These are phyloP conservation scores for Dorcoceras hygrometricum DNA, from an alignment of 257 asterid species.

Conservation along the genomic window DNA sequence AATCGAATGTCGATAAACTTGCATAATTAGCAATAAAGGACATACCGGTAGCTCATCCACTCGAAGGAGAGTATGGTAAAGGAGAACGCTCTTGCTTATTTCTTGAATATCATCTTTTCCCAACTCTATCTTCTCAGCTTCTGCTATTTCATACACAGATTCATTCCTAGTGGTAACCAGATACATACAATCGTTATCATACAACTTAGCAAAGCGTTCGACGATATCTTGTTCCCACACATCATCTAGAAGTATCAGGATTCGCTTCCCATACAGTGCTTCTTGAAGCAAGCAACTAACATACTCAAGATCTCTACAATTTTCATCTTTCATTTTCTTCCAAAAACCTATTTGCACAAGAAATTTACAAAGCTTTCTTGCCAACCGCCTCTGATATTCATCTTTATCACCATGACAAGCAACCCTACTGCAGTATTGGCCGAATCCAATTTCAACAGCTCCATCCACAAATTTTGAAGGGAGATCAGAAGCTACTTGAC, in stretches of 20 bases:
- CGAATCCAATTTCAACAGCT: slow-evolving; percentile 37
- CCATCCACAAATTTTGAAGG: slow-evolving; percentile 32
- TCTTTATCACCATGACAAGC: slow-evolving; percentile 30
- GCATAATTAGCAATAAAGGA: background rate
- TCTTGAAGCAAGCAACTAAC: slow-evolving; percentile 34
- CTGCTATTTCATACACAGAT: slow-evolving; percentile 34
- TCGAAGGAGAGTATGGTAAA: slow-evolving; percentile 32
- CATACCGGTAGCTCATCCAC: slow-evolving; percentile 35
- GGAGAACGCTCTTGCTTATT: slow-evolving; percentile 35
- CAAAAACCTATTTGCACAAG: slow-evolving; percentile 34
- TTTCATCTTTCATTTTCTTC: slow-evolving; percentile 25
- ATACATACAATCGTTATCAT: slow-evolving; percentile 32
- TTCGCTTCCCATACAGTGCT: slow-evolving; percentile 32
- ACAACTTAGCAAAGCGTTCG: slow-evolving; percentile 32
- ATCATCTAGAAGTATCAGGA: slow-evolving; percentile 33
- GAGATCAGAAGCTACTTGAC: slow-evolving; percentile 40
- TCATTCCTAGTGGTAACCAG: slow-evolving; percentile 36
- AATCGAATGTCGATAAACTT: background rate
- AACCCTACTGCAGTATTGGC: slow-evolving; percentile 34
- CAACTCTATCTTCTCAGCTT: slow-evolving; percentile 34
- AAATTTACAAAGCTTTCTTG: slow-evolving; percentile 34
- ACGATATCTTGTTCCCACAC: slow-evolving; percentile 41
- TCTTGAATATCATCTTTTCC: slow-evolving; percentile 32
- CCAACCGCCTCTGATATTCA: slow-evolving; percentile 36
- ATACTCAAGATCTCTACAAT: slow-evolving; percentile 31